These are phyloP conservation scores for Gossypium ekmanianum DNA, from an alignment of 345 rosid species.

Conservation along the genomic window DNA sequence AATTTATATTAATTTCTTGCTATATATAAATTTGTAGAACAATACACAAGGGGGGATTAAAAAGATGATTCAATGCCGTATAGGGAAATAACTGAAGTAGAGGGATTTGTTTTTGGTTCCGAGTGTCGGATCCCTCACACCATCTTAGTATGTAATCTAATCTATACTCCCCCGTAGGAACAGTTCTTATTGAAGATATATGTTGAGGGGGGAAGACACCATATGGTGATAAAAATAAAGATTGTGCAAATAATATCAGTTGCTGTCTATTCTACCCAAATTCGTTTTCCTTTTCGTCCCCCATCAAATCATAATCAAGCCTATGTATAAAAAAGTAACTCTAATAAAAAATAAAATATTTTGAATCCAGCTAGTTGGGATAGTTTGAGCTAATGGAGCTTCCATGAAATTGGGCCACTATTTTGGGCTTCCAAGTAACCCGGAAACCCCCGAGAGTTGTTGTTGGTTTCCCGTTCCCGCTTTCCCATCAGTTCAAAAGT, in stretches of 20 bases:
- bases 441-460: not conserved
- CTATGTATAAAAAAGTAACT: too few relatives aligned
- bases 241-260: not conserved
- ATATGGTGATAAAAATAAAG: not conserved
- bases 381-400: too few relatives aligned
- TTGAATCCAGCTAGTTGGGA: too few relatives aligned
- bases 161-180: not conserved
- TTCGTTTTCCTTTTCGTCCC: too few relatives aligned
- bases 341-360: too few relatives aligned
- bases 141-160: not conserved
- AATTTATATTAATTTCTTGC: not conserved
- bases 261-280: not conserved
- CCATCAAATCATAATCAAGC: too few relatives aligned
- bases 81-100: not conserved
- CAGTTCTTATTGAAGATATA: not conserved
- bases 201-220: not conserved
- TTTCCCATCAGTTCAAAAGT: not conserved
- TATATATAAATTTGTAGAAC: conserved; percentile 10
- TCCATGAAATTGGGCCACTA: too few relatives aligned
- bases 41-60: not conserved
- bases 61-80: not conserved
- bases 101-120: conserved; percentile 6
- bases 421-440: not conserved
- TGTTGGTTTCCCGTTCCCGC: not conserved
- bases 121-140: not conserved